Base-by-base conservation (phyloP, 495 filamentous ascomycete species). In the Neurospora sp. region DNA sequence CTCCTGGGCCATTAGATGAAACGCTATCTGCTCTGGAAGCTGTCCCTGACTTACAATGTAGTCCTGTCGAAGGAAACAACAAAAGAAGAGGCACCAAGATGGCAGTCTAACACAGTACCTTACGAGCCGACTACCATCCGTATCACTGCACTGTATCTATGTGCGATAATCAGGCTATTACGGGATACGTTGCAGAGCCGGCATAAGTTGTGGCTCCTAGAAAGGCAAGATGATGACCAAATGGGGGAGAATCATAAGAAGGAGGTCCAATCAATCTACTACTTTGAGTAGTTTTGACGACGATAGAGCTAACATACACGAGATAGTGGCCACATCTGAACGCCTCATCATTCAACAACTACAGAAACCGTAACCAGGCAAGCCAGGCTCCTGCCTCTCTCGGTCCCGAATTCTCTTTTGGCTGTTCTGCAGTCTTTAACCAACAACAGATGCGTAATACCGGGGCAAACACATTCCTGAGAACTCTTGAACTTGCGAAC, bases 1-100 rank as follows among this genome's bases (percentile, higher is more conserved):
- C 41, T 76, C 48, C 73, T 73, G 78, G 77, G 78, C 74, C 71
- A 73, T 70, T 72, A 73, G 74, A 78, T 81, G 79, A 75, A 78
- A 79, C 78, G 73, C 75, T 78, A 27, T 40, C 70, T 72, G 14
- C 54, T 75, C 20, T 62, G 48, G 23, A 62, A 62, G 11, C 5
- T 12, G 48, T 31, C 11, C 1, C 2, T 66, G 27, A 9, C 27
- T 4, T 66, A 7, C 48, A 14, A 59, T 23, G 20, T 14, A 59
- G 20, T 31, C 48, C 20, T 23, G 48, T 59, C 11, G 48, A 59
- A 27, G 11, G 5, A 14, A 27, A 59, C 23, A 59, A 59, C 48
- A 23, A 14, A 27, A 66, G 54, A 31, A 31, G 54, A 2, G 23
- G 54, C 54, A 66, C 54, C 27, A 66, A 35, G 23, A 66, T 31